Evolutionary conservation across 2,329 filamentous ascomycete species (phyloP), one percentile per base, ranked within the genome.

Genomic region (Aphanocladium album): DNA sequence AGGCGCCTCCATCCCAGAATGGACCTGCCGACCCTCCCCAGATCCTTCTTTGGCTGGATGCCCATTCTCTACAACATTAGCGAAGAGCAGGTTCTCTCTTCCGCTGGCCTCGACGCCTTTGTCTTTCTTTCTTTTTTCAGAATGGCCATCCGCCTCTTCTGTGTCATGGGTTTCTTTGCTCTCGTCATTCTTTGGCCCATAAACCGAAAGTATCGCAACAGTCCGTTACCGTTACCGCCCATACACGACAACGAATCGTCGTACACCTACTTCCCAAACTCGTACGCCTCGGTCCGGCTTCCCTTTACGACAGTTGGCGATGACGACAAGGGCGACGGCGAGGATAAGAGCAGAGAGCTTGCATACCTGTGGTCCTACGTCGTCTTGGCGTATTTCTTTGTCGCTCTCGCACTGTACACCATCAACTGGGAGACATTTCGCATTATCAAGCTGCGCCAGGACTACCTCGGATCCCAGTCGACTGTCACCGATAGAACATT

Each of bases 401-500:
- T 89, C 6, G 85, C 80, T 1, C 76, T 98, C 46, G 89, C 90
- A 0, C 78, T 97, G 14, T 96, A 93, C 71, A 84, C 93, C 66
- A 86, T 98, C 68, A 86, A 93, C 62, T 83, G 83, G 46, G 89
- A 96, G 74, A 98, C 95, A 0, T 85, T 89, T 66, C 89, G 87
- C 62, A 89, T 99, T 57, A 96, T 98, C 65, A 84, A 88, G 60
- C 84, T 93, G 33, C 83, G 95, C 25, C 95, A 99, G 73, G 87
- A 92, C 62, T 99, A 97, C 70, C 82, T 99, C 11, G 95, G 95
- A 14, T 91, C 88, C 23, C 93, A 98, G 73, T 93, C 90, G 0
- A 98, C 93, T n/a, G 85, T 97, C 56, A 98, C 95, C 1, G 95
- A 99, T 74, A 87, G 93, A 35, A 99, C 95, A 0, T 93, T 99